Conservation (phyloP, 805 yeast species). For the Blastobotrys americana region DNA sequence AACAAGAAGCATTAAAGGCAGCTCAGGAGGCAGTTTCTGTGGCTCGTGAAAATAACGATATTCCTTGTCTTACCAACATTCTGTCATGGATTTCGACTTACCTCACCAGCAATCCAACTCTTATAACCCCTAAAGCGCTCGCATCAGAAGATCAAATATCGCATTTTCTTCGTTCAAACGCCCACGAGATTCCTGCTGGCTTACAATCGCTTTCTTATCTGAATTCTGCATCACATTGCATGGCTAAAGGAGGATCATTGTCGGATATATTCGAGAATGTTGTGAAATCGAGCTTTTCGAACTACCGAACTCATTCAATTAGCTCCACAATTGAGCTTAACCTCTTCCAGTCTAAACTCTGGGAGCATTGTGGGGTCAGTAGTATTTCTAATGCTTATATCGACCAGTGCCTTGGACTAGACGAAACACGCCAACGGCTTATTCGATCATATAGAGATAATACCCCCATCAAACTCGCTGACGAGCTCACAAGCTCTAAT, state of each 20-base stretch:
- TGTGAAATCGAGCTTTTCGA: conserved; percentile 19
- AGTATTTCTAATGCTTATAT: conserved; percentile 14
- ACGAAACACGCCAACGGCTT: neutral
- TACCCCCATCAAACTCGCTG: neutral
- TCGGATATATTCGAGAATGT: conserved; percentile 36
- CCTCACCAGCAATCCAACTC: conserved; percentile 55
- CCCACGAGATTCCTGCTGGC: conserved; percentile 35
- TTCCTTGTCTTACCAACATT: conserved; percentile 60
- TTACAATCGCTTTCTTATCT: conserved; percentile 14
- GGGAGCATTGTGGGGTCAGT: conserved; percentile 18
- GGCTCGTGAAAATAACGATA: conserved; percentile 79
- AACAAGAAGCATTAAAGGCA: conserved; percentile 63
- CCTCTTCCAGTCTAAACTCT: conserved; percentile 13
- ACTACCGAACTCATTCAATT: conserved; percentile 12
- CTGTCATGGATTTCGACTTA: conserved; percentile 52
- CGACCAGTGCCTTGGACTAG: conserved; percentile 3
- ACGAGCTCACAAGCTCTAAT: neutral
- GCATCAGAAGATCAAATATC: conserved; percentile 60
- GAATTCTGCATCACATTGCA: conserved; percentile 12
- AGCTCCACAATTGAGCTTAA: conserved; percentile 1
- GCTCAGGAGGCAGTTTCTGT: conserved; percentile 82
- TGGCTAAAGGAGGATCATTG: conserved; percentile 14
- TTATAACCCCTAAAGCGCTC: conserved; percentile 41
- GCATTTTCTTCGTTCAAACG: conserved; percentile 50
- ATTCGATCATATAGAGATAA: conserved; percentile 7